Base-by-base conservation (phyloP, 257 asterid genomes). In the Prunella vulgaris region DNA sequence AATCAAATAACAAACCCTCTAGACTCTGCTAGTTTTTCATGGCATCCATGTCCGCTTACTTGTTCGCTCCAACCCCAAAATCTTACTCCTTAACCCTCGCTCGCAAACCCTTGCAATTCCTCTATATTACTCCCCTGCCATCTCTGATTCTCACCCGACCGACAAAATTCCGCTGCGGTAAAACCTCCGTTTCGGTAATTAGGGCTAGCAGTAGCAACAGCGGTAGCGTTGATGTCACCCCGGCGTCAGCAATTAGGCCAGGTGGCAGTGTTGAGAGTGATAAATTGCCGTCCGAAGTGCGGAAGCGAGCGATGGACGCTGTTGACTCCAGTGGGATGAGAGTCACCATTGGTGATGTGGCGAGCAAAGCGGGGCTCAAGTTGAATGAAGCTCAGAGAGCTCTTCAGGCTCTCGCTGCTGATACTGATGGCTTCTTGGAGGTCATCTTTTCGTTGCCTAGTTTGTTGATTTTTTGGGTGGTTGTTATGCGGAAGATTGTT, bases 351-450 rank as follows among this genome's bases (percentile, higher is more conserved):
- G 99, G 99, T 32, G 99, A 94, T 77, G 97, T 94, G 76, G 91
- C 97, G 63, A 89, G 97, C 78, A 89, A 81, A 64, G 95, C 97
- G 60, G 99, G 99, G 7, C 89, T 94, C 46, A 81, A 89, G 77
- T 71, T 94, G 83, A 76, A 81, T 79, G 88, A 88, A 79, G 93
- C 97, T 64, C 99, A 94, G 73, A 90, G 79, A 78, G 95, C 97
- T 76, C 90, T 94, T 53, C 99, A 94, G 75, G 97, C 99, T 56
- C 93, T 94, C 20, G 99, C 99, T 51, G 87, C 97, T 12, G 99
- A 94, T 68, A 78, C 97, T 64, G 79, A 74, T 75, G 99, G 97
- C 73, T 94, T 88, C 83, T 83, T 94, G 71, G 99, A 94, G 97
- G 99, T 90, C 9, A 33, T 66, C 37, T 66, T 58, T 69, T 21